phyloP scores from a whole-genome alignment of 2,329 filamentous ascomycete genomes.

The Eurotiales sp. region DNA sequence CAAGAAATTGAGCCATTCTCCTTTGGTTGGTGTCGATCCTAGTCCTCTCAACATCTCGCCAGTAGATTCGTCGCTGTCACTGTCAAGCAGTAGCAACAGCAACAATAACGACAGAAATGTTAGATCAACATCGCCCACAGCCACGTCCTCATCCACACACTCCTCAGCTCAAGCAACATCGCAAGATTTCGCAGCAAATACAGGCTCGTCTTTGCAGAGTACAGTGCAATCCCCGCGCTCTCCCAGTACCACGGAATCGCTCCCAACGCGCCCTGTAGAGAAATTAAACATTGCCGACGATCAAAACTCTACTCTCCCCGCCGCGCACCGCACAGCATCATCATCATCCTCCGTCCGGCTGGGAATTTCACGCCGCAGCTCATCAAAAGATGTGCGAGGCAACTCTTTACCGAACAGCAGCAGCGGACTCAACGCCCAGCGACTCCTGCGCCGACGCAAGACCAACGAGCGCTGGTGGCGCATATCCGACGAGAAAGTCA shows the following conservation, averaged over 20 bases:
- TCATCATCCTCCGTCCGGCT: constrained; percentile 11
- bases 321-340: neutral
- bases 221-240: neutral
- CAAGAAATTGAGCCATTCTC: constrained; percentile 24
- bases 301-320: neutral
- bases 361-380: neutral
- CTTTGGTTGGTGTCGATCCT: constrained; percentile 23
- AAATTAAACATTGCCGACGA: neutral
- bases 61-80: constrained; percentile 31
- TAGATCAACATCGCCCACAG: constrained; percentile 16
- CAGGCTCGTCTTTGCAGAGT: constrained; percentile 13
- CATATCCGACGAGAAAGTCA: constrained; percentile 94
- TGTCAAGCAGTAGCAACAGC: constrained; percentile 26
- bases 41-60: constrained; percentile 29
- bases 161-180: constrained; percentile 10
- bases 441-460: constrained; percentile 56
- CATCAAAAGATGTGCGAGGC: neutral
- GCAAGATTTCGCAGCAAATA: constrained; percentile 9
- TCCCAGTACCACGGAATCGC: neutral
- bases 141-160: constrained; percentile 18
- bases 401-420: neutral
- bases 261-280: neutral
- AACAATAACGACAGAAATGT: too few species aligned
- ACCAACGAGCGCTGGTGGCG: constrained; percentile 85
- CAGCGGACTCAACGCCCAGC: constrained; percentile 15